A percentile compares a stretch with the other conserved stretches of the same genome.
phyloP scores from a whole-genome alignment of 208 protist species.

The Naegleria lovaniensis region DNA sequence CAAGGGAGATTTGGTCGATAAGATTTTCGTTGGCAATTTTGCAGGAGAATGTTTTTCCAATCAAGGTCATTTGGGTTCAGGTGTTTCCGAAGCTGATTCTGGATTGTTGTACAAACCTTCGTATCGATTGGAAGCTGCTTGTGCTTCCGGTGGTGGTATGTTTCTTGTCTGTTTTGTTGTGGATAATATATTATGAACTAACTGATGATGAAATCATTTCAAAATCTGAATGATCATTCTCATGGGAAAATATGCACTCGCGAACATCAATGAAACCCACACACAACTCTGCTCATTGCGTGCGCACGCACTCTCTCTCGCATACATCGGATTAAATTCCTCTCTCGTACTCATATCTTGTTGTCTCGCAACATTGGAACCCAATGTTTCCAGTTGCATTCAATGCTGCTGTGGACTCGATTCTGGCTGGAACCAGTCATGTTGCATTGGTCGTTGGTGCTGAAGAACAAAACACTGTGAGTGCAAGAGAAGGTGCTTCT shows the following conservation, averaged over 20 bases:
- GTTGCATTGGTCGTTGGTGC: constrained; percentile 66
- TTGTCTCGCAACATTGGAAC: too few species aligned
- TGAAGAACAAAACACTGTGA: constrained; percentile 75
- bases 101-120: constrained; percentile 62
- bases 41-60: constrained; percentile 71
- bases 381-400: constrained; percentile 21
- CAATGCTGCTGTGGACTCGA: constrained; percentile 16
- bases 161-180: constrained; percentile 35
- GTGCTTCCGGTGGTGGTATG: constrained; percentile 72
- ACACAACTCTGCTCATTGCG: too few species aligned
- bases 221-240: constrained; percentile 38
- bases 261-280: too few species aligned
- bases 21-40: constrained; percentile 70
- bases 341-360: too few species aligned
- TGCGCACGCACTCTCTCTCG: too few species aligned
- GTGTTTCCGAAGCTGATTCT: constrained; percentile 53
- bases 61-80: constrained; percentile 74
- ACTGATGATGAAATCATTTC: constrained; percentile 38
- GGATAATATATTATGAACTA: too few species aligned
- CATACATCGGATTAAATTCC: too few species aligned
- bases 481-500: constrained; percentile 65
- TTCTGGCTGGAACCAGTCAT: constrained; percentile 53
- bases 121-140: constrained; percentile 74
- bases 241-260: too few species aligned
- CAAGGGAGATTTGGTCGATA: constrained; percentile 58